Percentiles rank a stretch among this genome's conserved stretches.
Evolutionary conservation across 495 filamentous ascomycete genomes (phyloP).

Genomic region (Penicillium subrubescens): DNA sequence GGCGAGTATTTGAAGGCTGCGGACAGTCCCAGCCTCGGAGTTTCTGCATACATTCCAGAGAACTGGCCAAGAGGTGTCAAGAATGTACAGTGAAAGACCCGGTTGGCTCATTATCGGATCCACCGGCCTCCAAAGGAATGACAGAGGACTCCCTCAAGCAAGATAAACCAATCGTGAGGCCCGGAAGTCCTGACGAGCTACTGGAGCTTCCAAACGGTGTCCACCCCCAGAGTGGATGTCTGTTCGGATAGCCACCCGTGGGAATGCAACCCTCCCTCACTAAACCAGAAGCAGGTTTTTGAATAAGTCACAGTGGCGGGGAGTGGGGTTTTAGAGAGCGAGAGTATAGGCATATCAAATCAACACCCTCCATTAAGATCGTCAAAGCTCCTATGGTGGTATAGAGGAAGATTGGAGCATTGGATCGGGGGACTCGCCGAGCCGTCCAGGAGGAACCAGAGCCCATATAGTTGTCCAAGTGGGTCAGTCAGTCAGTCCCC

Average conservation of each 20-base stretch:
- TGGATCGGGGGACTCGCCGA: constrained; percentile 26
- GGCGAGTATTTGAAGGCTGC: constrained; percentile 47
- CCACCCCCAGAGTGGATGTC: constrained; percentile 23
- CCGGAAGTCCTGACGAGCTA: constrained; percentile 22
- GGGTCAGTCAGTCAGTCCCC: not conserved
- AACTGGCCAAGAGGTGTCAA: constrained; percentile 37
- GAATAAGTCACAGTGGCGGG: constrained; percentile 34
- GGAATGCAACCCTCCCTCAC: constrained; percentile 43
- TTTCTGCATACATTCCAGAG: constrained; percentile 46
- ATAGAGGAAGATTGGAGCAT: constrained; percentile 4
- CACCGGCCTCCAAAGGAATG: constrained; percentile 31
- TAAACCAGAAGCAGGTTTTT: constrained; percentile 38
- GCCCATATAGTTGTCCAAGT: constrained; percentile 9
- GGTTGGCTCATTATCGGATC: constrained; percentile 29
- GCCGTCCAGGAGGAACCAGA: constrained; percentile 20
- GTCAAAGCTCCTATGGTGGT: constrained; percentile 2
- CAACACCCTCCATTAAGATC: constrained; percentile 21
- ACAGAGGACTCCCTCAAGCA: constrained; percentile 22
- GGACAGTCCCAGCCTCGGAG: constrained; percentile 40
- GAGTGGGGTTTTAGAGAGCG: constrained; percentile 14
- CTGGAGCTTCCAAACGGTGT: constrained; percentile 23
- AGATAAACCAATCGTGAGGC: constrained; percentile 31
- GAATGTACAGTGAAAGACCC: constrained; percentile 39
- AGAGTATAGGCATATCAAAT: constrained; percentile 13
- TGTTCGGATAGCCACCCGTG: constrained; percentile 36